A percentile compares a stretch with the other conserved stretches of the same genome.
Conservation (phyloP, 306 rosid genomes). For the Glycine latifolia region DNA sequence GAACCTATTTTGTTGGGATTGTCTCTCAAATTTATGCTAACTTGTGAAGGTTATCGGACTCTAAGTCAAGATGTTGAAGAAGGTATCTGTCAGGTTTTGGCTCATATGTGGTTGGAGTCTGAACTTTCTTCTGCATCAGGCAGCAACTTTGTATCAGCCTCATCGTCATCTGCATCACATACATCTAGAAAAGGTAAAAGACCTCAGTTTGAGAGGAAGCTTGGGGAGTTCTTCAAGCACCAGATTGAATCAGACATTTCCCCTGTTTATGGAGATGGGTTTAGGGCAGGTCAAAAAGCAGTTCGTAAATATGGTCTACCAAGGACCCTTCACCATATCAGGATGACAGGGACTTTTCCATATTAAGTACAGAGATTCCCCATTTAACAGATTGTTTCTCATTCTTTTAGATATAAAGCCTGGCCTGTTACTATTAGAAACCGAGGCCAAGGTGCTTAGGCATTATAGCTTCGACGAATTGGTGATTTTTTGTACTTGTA, state of each 20-base stretch:
- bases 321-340: conserved; percentile 86
- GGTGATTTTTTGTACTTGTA: conserved; percentile 52
- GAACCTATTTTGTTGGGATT: conserved; percentile 6
- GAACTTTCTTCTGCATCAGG: conserved; percentile 73
- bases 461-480: conserved; percentile 46
- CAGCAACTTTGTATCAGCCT: conserved; percentile 62
- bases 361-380: conserved; percentile 54
- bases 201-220: conserved; percentile 81
- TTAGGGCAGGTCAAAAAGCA: conserved; percentile 87
- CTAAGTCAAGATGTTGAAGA: conserved; percentile 96
- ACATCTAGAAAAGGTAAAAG: conserved; percentile 58
- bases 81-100: conserved; percentile 98
- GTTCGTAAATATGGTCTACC: conserved; percentile 82
- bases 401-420: conserved; percentile 54
- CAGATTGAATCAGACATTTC: conserved; percentile 97
- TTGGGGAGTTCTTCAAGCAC: conserved; percentile 93
- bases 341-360: conserved; percentile 85
- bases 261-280: conserved; percentile 95
- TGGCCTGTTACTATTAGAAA: conserved; percentile 69
- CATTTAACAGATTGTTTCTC: conserved; percentile 41
- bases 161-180: conserved; percentile 62
- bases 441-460: conserved; percentile 58
- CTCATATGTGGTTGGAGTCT: conserved; percentile 91
- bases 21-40: conserved; percentile 29
- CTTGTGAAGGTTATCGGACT: conserved; percentile 78